A percentile compares a stretch with the other conserved stretches of the same genome.
phyloP scores from a whole-genome alignment of 352 stramenopile species.

The Globisporangium splendens region DNA sequence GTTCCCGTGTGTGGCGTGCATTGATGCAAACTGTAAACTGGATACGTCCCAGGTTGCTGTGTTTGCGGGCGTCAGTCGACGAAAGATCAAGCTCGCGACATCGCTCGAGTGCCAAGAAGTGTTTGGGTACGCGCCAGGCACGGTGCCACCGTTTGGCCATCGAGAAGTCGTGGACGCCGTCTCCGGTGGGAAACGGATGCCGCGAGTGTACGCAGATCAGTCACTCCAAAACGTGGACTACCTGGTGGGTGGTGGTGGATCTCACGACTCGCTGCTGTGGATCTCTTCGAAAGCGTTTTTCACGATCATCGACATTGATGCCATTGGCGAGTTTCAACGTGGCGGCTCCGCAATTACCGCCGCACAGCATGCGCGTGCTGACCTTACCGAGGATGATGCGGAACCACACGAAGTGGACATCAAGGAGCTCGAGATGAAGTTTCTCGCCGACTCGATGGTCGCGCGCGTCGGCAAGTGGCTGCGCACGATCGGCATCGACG shows the following conservation, averaged over 20 bases:
- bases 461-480: slow-evolving; percentile 65
- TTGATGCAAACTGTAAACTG: slow-evolving; percentile 60
- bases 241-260: slow-evolving; percentile 43
- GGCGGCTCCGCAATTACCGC: slow-evolving; percentile 19
- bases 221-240: slow-evolving; percentile 31
- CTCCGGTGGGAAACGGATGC: neutral
- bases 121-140: slow-evolving; percentile 65
- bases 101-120: slow-evolving; percentile 50
- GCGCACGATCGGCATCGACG: slow-evolving; percentile 69
- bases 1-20: slow-evolving; percentile 47
- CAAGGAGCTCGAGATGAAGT: slow-evolving; percentile 31
- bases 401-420: neutral
- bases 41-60: slow-evolving; percentile 53
- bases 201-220: slow-evolving; percentile 36
- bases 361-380: neutral
- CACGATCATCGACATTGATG: slow-evolving; percentile 30
- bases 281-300: slow-evolving; percentile 44
- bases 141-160: slow-evolving; percentile 57
- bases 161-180: slow-evolving; percentile 2
- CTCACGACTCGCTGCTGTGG: slow-evolving; percentile 38
- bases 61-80: slow-evolving; percentile 46
- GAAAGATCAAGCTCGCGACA: slow-evolving; percentile 67
- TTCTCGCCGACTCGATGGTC: slow-evolving; percentile 75
- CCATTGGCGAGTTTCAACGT: slow-evolving; percentile 40
- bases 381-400: neutral